Conservation (phyloP, 768 basidiomycete species). For the Lentinula sp. region DNA sequence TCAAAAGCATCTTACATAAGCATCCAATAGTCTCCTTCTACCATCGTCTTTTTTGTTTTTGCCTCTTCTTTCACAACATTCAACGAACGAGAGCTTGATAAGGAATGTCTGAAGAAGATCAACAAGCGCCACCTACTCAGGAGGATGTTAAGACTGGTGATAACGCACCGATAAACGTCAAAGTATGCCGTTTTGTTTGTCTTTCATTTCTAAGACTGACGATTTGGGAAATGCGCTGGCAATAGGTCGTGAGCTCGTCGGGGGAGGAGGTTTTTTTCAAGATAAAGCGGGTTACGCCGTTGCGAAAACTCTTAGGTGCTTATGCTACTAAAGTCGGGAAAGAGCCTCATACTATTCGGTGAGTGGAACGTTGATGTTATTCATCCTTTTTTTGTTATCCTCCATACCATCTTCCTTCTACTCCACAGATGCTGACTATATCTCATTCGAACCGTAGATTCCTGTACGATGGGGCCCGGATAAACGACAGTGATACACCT, state of each 20-base stretch:
- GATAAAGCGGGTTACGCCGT: conserved; percentile 89
- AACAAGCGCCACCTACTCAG: conserved; percentile 26
- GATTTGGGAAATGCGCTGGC: not conserved
- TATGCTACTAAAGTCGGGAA: conserved; percentile 93
- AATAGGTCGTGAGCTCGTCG: conserved; percentile 63
- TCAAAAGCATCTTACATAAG: not conserved
- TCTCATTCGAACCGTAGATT: conserved; percentile 44
- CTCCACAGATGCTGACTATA: not conserved
- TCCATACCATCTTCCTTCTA: too few relatives aligned
- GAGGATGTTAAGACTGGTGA: conserved; percentile 51
- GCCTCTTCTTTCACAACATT: too few relatives aligned
- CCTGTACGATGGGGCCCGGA: conserved; percentile 84
- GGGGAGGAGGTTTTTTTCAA: conserved; percentile 97
- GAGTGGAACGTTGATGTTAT: conserved; percentile 20
- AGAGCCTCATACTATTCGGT: conserved; percentile 86
- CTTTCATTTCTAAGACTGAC: not conserved
- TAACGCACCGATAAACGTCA: conserved; percentile 70
- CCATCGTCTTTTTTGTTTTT: not conserved
- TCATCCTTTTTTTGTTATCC: too few relatives aligned
- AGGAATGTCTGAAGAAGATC: conserved; percentile 52
- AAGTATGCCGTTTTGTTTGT: conserved; percentile 36
- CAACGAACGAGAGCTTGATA: not conserved
- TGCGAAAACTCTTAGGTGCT: conserved; percentile 89
- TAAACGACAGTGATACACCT: conserved; percentile 88
- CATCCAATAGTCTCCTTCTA: not conserved